phyloP scores from a whole-genome alignment of 1,284 basidiomycete genomes.

The Cutaneotrichosporon cutaneum region DNA sequence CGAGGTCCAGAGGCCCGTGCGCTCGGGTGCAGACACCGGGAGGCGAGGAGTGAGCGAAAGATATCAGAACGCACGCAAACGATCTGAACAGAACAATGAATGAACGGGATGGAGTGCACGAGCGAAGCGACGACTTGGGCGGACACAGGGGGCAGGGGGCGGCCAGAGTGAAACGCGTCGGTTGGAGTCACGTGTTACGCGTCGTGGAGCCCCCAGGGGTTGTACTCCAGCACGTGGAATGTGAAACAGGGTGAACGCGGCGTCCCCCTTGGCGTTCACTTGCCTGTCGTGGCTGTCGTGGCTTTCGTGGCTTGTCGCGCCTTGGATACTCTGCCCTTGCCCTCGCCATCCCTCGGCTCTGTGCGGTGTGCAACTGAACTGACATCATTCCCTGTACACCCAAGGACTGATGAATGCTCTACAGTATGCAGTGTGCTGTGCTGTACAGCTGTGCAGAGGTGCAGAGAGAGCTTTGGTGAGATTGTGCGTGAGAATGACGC shows the following conservation, averaged over 20 bases:
- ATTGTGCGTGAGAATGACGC: too few relatives aligned
- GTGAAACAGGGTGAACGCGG: slow-evolving; percentile 5
- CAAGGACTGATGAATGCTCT: too few relatives aligned
- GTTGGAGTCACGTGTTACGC: neutral
- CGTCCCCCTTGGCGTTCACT: neutral
- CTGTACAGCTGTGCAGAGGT: too few relatives aligned
- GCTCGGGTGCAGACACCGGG: neutral
- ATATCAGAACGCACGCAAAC: neutral
- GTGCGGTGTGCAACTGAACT: neutral
- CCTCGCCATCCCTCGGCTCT: too few relatives aligned
- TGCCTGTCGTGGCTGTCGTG: neutral
- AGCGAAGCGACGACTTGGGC: too few relatives aligned
- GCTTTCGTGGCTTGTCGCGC: too few relatives aligned
- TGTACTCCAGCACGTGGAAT: neutral
- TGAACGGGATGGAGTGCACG: neutral
- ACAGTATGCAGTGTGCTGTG: too few relatives aligned
- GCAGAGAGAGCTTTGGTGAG: too few relatives aligned
- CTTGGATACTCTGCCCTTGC: too few relatives aligned
- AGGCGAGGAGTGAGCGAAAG: neutral
- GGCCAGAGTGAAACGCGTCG: slow-evolving; percentile 1
- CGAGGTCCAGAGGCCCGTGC: neutral
- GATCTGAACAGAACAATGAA: neutral
- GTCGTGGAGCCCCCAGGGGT: neutral
- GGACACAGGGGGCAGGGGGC: too few relatives aligned
- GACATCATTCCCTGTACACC: neutral